Evolutionary conservation across 495 filamentous ascomycete species (phyloP), one percentile per base, ranked within the genome.

Genomic region (Tetracladium marchalianum): DNA sequence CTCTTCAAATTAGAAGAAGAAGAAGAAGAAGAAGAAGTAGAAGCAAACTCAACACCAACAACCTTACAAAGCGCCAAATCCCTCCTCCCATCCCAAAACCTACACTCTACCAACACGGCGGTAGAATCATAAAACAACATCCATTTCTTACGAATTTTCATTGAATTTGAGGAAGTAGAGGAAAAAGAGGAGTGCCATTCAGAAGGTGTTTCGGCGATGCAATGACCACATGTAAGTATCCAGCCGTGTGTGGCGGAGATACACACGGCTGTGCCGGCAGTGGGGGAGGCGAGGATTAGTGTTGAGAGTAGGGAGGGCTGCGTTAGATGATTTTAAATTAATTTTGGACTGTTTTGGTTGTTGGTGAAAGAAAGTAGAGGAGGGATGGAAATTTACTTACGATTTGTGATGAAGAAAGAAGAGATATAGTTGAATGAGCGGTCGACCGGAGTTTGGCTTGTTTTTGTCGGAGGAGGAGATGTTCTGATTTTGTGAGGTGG

Each of bases 221-320:
- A 70, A 43, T 67, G 66, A 8, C 64, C 55, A 43, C 65, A 68
- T 4, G 64, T 69, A 27, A 70, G 40, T 8, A 70, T 49, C 49
- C 66, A 59, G 11, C 65, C 67, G 9, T 40, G 15, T 11, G 55
- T 24, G 22, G 22, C 3, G 4, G 60, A 48, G 19, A 69, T 63
- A 47, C 63, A 70, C 9, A 69, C 58, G 1, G 68, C 65, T 8
- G 63, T 67, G 10, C 65, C 63, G 13, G 65, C 68, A 44, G 64
- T 62, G 35, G 65, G 50, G 50, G 66, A 64, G 7, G 62, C 65
- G 38, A 67, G 70, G 31, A 70, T 62, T 24, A 69, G 54, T 0
- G 64, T 69, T 6, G 67, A 50, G 10, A 27, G 22, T 53, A 33
- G 4, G 60, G 45, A 1, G 59, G 55, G 7, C 44, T 58, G 12